Evolutionary conservation across 2,329 filamentous ascomycete species (phyloP), one percentile per base, ranked within the genome.

Genomic region (Colletotrichum sublineola): DNA sequence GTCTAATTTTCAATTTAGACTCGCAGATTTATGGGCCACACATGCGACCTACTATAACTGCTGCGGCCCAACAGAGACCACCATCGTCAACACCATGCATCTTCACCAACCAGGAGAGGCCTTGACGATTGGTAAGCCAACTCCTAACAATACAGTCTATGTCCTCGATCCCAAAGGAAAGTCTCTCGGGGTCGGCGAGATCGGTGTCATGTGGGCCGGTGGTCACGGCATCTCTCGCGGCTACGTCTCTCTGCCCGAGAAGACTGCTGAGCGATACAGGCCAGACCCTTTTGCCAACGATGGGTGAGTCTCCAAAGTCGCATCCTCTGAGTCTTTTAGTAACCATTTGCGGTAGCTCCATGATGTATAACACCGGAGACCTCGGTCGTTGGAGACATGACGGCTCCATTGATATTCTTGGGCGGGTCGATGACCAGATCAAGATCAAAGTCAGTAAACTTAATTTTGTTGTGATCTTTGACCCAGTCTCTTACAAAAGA

Each of bases 361-460:
- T 81, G 74, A 90, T 90, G 86, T 91, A 89, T 79, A 88, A 89
- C 75, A 90, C 89, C 2, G 89, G 89, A 2, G 89, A 91, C 74
- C 82, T 91, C 36, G 87, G 86, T n/a, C 82, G 83, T 8, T 90
- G 88, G 88, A 82, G 82, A 53, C 76, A 80, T 2, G 85, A 89
- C 74, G 88, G 89, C 9, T 84, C 82, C 31, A 81, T 91, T 55
- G 83, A 88, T 40, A 88, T 87, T 33, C 83, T 89, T 31, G 88
- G 89, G 2, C 84, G 89, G 56, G 82, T 83, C 14, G 89, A 91
- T 74, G 88, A 90, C 70, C 89, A 91, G 76, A 86, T 91, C 71
- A 91, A 91, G 78, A 84, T 91, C 77, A 73, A 73, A 46, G 70
- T 69, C 24, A 46, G 69, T 31, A 15, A 3, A 20, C n/a, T 42